A percentile compares a stretch with the other conserved stretches of the same genome.
Conservation (phyloP, 768 basidiomycete species). For the Russula brevipes region DNA sequence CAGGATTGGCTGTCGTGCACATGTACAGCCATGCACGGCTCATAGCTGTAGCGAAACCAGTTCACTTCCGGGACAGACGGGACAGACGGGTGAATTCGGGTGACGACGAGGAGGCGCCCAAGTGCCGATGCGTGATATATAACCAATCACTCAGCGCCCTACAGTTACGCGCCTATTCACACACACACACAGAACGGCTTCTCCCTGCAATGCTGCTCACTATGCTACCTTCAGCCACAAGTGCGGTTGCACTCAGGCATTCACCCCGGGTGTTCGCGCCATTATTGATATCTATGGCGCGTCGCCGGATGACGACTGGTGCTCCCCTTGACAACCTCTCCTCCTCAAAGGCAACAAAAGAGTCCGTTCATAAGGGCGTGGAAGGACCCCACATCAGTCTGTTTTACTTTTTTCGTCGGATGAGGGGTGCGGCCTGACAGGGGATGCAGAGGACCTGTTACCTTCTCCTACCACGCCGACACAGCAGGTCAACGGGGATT, state of each 20-base stretch:
- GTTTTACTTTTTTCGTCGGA: neutral
- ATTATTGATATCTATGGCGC: neutral
- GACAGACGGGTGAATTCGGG: neutral
- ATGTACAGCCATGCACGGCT: neutral
- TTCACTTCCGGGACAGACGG: neutral
- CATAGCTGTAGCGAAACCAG: neutral
- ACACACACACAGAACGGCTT: neutral
- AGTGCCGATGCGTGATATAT: neutral
- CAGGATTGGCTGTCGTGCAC: too few relatives aligned
- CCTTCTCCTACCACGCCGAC: conserved; percentile 26
- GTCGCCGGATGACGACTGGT: conserved; percentile 4
- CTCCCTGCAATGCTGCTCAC: neutral
- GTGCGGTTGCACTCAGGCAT: neutral
- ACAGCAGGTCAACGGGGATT: conserved; percentile 49
- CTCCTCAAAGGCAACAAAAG: conserved; percentile 3
- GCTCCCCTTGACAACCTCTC: neutral
- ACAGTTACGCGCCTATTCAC: neutral
- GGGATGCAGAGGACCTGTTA: conserved; percentile 4
- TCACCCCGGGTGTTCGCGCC: conserved; percentile 2
- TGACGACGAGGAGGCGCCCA: neutral
- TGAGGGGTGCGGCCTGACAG: neutral
- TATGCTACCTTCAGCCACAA: neutral
- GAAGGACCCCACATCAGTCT: conserved; percentile 16
- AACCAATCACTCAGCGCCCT: too few relatives aligned
- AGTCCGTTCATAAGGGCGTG: neutral